A percentile compares a stretch with the other conserved stretches of the same genome.
phyloP scores from a whole-genome alignment of 169 alveolate genomes.

The Plasmodium billcollinsi region DNA sequence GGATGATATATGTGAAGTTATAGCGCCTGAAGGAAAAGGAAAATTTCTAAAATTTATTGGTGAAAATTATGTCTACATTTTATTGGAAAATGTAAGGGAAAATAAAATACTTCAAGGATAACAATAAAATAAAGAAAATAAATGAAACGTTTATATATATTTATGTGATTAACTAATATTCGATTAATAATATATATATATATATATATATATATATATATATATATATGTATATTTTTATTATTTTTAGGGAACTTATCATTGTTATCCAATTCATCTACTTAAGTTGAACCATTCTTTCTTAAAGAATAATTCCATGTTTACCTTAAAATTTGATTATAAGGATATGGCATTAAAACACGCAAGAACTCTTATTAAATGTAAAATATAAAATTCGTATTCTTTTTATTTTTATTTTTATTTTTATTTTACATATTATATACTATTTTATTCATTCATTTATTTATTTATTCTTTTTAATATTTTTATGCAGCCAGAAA shows the following conservation, averaged over 20 bases:
- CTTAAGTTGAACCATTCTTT: constrained; percentile 51
- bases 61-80: constrained; percentile 68
- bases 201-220: neutral
- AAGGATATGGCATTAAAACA: constrained; percentile 58
- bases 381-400: constrained; percentile 10
- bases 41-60: constrained; percentile 73
- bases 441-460: neutral
- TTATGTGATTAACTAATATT: neutral
- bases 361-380: constrained; percentile 65
- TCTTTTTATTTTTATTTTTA: neutral
- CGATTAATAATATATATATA: neutral
- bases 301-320: constrained; percentile 56
- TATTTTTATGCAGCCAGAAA: constrained; percentile 22
- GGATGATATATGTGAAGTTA: constrained; percentile 54
- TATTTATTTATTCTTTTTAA: constrained; percentile 11
- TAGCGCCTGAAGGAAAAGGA: constrained; percentile 76
- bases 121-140: neutral
- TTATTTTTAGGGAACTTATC: constrained; percentile 67
- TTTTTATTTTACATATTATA: neutral
- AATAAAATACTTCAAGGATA: neutral
- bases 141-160: neutral
- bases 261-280: constrained; percentile 68
- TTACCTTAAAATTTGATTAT: constrained; percentile 21
- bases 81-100: constrained; percentile 64
- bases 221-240: constrained; percentile 7